Base-by-base conservation (phyloP, 1,284 basidiomycete genomes). In the Lentinus polychrous region DNA sequence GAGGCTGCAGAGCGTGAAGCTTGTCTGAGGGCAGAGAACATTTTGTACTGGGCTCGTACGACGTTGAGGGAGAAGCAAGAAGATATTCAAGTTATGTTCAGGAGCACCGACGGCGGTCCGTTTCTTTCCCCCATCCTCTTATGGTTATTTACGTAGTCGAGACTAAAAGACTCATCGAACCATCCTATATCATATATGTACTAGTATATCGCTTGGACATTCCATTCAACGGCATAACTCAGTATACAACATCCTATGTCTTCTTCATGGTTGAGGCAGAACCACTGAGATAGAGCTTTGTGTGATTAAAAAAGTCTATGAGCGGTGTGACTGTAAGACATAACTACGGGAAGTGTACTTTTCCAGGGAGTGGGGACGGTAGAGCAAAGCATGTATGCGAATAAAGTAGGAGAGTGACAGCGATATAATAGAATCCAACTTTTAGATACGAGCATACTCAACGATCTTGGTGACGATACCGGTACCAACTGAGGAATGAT, bases 401-500 rank as follows among this genome's bases (percentile, higher is more conserved):
- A 43, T n/a, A 15, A 41, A 43, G 47, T n/a, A 18, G 24, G 38
- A 31, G 32, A 22, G 22, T 37, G 36, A 37, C 44, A 45, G 11
- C 18, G 18, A 15, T 20, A 45, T 31, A n/a, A 43, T 10, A 31
- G 8, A 37, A 20, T 15, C n/a, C n/a, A 37, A 12, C 18, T 37
- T 15, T 43, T 15, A 27, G 18, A 27, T 32, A 5, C 34, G 31
- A n/a, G 34, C 44, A 20, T 36, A 24, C 57, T 80, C 76, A 57
- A 91, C 63, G 54, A 92, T 78, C 69, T 92, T 90, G 55, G 89
- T 91, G 55, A 94, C 82, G 58, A 95, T 83, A 62, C 92, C 92
- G 55, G 93, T 95, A 50, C 91, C 93, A 61, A 96, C 87, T 90
- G 52, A 37, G 43, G 45, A 18, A 50, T 15, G 10, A 42, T n/a